A percentile compares a stretch with the other conserved stretches of the same genome.
phyloP scores from a whole-genome alignment of 2,329 filamentous ascomycete species.

The Nemania sp. region DNA sequence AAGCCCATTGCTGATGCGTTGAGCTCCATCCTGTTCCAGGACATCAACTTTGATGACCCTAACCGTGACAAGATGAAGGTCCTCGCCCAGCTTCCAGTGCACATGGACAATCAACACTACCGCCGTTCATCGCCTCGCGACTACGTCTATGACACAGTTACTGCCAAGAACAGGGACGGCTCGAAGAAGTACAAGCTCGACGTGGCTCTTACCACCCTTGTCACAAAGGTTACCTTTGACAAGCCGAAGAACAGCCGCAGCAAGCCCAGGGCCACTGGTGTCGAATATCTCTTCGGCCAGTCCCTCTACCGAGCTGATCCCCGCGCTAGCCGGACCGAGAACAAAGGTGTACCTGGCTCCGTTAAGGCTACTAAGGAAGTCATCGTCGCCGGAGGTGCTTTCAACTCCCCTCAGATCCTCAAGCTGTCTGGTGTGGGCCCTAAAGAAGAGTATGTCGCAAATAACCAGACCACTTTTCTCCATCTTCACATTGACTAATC shows the following conservation, averaged over 20 bases:
- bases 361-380: constrained; percentile 50
- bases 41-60: constrained; percentile 49
- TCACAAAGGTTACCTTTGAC: constrained; percentile 51
- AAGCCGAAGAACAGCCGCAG: constrained; percentile 29
- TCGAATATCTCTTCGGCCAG: constrained; percentile 52
- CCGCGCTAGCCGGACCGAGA: constrained; percentile 25
- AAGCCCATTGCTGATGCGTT: constrained; percentile 23
- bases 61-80: constrained; percentile 46
- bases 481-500: not conserved
- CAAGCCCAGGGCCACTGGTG: constrained; percentile 49
- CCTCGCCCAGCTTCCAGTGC: constrained; percentile 58
- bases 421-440: constrained; percentile 55
- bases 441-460: constrained; percentile 35
- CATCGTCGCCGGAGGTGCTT: constrained; percentile 54
- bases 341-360: constrained; percentile 36
- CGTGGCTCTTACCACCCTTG: constrained; percentile 50
- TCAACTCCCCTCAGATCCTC: constrained; percentile 56
- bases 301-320: constrained; percentile 52
- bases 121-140: constrained; percentile 55
- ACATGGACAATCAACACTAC: constrained; percentile 53
- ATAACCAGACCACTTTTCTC: not conserved
- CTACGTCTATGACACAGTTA: constrained; percentile 44
- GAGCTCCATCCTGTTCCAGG: constrained; percentile 43
- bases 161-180: constrained; percentile 44
- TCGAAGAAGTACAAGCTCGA: constrained; percentile 59